Percentiles rank a stretch among this genome's conserved stretches.
Conservation (phyloP, 2,329 filamentous ascomycete species). For the Aspergillus candidus region DNA sequence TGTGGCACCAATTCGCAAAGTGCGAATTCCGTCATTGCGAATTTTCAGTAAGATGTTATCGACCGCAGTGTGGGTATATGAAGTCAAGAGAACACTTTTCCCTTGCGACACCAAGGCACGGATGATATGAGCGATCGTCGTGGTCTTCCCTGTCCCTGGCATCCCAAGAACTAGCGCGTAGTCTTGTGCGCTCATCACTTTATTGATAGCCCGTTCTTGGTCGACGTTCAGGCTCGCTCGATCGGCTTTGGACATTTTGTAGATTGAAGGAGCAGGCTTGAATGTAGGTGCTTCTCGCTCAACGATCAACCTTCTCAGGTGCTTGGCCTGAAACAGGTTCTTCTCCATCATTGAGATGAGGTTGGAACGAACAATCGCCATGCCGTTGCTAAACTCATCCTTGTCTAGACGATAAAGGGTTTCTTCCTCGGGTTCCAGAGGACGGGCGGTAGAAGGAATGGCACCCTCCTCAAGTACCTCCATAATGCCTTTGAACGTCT, state of each 20-base stretch:
- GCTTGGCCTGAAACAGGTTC: slow-evolving; percentile 60
- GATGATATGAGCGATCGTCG: slow-evolving; percentile 96
- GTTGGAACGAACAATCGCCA: slow-evolving; percentile 92
- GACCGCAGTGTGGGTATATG: slow-evolving; percentile 94
- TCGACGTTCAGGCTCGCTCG: slow-evolving; percentile 74
- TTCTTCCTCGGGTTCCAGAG: slow-evolving; percentile 43
- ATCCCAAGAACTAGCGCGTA: slow-evolving; percentile 97
- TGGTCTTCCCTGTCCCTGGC: slow-evolving; percentile 97
- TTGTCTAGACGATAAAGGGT: slow-evolving; percentile 81
- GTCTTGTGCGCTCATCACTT: slow-evolving; percentile 91
- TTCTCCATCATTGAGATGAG: slow-evolving; percentile 87
- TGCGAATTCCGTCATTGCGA: slow-evolving; percentile 66
- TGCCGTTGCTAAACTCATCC: slow-evolving; percentile 96
- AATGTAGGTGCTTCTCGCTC: slow-evolving; percentile 70
- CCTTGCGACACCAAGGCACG: slow-evolving; percentile 79
- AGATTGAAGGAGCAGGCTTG: slow-evolving; percentile 58
- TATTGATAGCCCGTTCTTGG: slow-evolving; percentile 78
- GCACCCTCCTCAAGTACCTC: slow-evolving; percentile 60
- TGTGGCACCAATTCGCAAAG: slow-evolving; percentile 76
- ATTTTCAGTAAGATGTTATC: slow-evolving; percentile 97
- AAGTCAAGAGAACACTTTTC: slow-evolving; percentile 88
- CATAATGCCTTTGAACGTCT: slow-evolving; percentile 88
- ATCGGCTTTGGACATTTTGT: slow-evolving; percentile 50
- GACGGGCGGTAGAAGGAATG: slow-evolving; percentile 15
- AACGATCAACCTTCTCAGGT: slow-evolving; percentile 74